A percentile compares a stretch with the other conserved stretches of the same genome.
Conservation (phyloP, 768 basidiomycete genomes). For the Pleurotus giganteus region DNA sequence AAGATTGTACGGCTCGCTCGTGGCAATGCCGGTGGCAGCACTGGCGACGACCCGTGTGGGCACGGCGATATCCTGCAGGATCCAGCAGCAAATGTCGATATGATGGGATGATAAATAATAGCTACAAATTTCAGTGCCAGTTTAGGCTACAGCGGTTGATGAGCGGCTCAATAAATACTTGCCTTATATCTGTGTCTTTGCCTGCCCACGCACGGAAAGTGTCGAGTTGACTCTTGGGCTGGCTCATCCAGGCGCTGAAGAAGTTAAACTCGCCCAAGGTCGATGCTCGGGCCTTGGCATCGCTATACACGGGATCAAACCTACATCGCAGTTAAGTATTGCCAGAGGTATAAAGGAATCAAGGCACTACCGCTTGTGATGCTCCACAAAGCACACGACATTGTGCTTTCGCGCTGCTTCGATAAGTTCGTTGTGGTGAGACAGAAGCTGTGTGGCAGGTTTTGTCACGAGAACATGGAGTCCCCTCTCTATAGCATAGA, state of each 20-base stretch:
- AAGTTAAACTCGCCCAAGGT: slow-evolving; percentile 90
- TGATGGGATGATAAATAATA: slow-evolving; percentile 97
- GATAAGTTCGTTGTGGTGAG: slow-evolving; percentile 79
- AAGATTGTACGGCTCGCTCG: slow-evolving; percentile 85
- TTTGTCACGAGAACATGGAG: slow-evolving; percentile 92
- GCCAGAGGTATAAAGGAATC: not conserved
- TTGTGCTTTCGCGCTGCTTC: slow-evolving; percentile 74
- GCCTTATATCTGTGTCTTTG: slow-evolving; percentile 91
- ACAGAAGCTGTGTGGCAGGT: slow-evolving; percentile 84
- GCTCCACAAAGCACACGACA: slow-evolving; percentile 93
- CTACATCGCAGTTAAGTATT: slow-evolving; percentile 26
- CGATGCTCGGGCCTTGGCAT: slow-evolving; percentile 77
- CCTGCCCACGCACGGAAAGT: slow-evolving; percentile 97
- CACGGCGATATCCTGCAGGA: slow-evolving; percentile 70
- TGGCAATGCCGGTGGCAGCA: slow-evolving; percentile 89
- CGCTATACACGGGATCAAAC: slow-evolving; percentile 90
- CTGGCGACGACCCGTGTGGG: slow-evolving; percentile 88
- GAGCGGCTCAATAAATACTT: not conserved
- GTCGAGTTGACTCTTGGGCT: slow-evolving; percentile 92
- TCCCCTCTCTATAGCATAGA: slow-evolving; percentile 82
- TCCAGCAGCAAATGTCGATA: slow-evolving; percentile 88
- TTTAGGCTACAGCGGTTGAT: too few species aligned
- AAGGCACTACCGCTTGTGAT: slow-evolving; percentile 72
- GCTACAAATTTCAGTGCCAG: slow-evolving; percentile 32
- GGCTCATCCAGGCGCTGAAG: slow-evolving; percentile 97